A percentile compares a stretch with the other conserved stretches of the same genome.
phyloP scores from a whole-genome alignment of 2,329 filamentous ascomycete species.

The Scopulariopsis brevicaulis region DNA sequence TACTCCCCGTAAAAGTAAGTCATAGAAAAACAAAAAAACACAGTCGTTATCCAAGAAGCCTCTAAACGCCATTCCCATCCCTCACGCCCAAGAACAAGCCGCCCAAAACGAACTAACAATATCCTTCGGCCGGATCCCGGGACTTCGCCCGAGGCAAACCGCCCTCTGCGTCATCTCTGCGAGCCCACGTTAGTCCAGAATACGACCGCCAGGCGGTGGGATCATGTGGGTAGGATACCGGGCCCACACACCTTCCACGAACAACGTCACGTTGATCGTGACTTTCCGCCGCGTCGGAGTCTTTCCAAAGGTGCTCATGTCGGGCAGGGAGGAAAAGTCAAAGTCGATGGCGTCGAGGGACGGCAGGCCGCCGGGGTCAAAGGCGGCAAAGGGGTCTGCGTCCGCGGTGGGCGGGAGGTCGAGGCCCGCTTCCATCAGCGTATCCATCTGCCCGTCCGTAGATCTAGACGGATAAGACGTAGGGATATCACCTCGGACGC shows the following conservation, averaged over 20 bases:
- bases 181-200: neutral
- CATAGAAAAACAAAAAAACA: neutral
- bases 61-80: neutral
- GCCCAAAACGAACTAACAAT: constrained; percentile 19
- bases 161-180: constrained; percentile 9
- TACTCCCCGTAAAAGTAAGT: neutral
- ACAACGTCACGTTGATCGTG: constrained; percentile 20
- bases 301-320: neutral
- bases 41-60: neutral
- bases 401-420: neutral
- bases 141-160: constrained; percentile 26
- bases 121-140: constrained; percentile 25
- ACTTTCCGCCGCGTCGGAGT: constrained; percentile 17
- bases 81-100: constrained; percentile 5
- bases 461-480: neutral
- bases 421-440: neutral
- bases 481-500: neutral
- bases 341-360: neutral
- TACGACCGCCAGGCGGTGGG: no score
- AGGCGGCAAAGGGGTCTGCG: constrained; percentile 2
- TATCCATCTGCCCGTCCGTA: neutral
- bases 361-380: neutral
- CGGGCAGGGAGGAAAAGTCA: neutral
- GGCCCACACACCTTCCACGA: constrained; percentile 20
- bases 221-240: neutral